These are phyloP conservation scores for Paramecium caudatum DNA, from an alignment of 73 alveolate genomes.

Conservation along the genomic window DNA sequence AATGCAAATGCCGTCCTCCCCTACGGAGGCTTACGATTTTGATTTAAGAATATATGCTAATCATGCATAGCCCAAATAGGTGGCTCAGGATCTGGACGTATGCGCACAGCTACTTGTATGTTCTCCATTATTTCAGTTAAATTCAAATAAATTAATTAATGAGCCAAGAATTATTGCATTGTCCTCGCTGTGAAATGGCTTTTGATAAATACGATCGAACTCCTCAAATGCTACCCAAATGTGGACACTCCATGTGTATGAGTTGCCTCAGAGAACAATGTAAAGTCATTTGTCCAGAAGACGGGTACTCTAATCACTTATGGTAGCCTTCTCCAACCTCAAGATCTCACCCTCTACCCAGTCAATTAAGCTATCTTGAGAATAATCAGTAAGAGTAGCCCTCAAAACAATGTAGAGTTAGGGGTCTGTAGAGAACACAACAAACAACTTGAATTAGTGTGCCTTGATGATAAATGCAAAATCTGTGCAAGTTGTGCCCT, in stretches of 20 bases:
- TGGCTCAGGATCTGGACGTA: constrained; percentile 74
- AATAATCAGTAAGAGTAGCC: neutral
- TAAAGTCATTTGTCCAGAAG: constrained; percentile 57
- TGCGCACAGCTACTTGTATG: constrained; percentile 78
- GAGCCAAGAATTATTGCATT: constrained; percentile 55
- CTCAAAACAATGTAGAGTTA: neutral
- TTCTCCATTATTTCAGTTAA: constrained; percentile 72
- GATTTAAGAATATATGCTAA: constrained; percentile 35
- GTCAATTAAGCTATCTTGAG: constrained; percentile 7
- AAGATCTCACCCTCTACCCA: constrained; percentile 34
- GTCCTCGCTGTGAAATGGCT: constrained; percentile 38
- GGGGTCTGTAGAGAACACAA: constrained; percentile 41
- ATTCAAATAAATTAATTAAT: constrained; percentile 42
- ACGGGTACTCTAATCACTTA: constrained; percentile 13
- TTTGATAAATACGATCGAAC: constrained; percentile 46
- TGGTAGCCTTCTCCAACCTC: constrained; percentile 7
- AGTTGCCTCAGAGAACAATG: constrained; percentile 9
- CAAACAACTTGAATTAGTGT: constrained; percentile 85
- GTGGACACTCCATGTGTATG: constrained; percentile 72
- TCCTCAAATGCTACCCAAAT: constrained; percentile 62
- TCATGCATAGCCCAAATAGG: constrained; percentile 67
- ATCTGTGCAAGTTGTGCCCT: constrained; percentile 93
- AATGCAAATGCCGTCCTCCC: constrained; percentile 58
- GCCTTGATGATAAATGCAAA: constrained; percentile 87
- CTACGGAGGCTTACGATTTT: neutral